Evolutionary conservation across 768 basidiomycete species (phyloP), one percentile per base, ranked within the genome.

Genomic region (Royoungia palumana): DNA sequence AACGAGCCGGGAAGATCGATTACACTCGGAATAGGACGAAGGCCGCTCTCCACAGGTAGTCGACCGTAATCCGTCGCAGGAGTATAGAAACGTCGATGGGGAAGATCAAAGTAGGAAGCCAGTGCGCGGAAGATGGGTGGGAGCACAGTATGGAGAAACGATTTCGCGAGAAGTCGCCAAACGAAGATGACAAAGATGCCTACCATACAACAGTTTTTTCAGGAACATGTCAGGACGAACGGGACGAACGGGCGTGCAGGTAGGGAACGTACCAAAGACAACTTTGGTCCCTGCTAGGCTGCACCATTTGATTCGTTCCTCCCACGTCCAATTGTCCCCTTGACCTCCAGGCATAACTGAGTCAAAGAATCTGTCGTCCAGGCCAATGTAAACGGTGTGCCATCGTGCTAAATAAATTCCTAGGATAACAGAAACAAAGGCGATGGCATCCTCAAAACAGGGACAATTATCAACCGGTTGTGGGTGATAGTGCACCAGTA

Each of bases 381-480:
- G 61, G n/a, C 73, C 76, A 35, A 68, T 65, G 34, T 73, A 75
- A 11, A 64, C 57, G 4, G 67, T 73, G 41, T 71, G 69, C 93
- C 94, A 96, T 37, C 79, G 74, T 0, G 81, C 82, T 0, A 93
- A 63, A 20, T 80, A 70, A 17, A 75, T 72, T n/a, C 95, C 95
- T 30, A 87, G 72, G 16, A 89, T 75, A 35, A 93, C 93, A 21
- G 89, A 85, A n/a, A 88, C 70, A 55, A 94, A 87, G 0, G 95
- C 93, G 43, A 97, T 94, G 4, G 94, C 91, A 61, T 98, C 95
- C 63, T 96, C 95, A 67, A 96, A 99, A 68, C 95, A 97, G 2
- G 95, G 95, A 57, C 95, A 97, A 59, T 95, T 92, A 49, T 98
- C 94, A 9, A 95, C 89, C 0, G 95, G 95, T 56, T 94, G 87